Base-by-base conservation (phyloP, 176 grass and related monocot species). In the Musa itinerans region DNA sequence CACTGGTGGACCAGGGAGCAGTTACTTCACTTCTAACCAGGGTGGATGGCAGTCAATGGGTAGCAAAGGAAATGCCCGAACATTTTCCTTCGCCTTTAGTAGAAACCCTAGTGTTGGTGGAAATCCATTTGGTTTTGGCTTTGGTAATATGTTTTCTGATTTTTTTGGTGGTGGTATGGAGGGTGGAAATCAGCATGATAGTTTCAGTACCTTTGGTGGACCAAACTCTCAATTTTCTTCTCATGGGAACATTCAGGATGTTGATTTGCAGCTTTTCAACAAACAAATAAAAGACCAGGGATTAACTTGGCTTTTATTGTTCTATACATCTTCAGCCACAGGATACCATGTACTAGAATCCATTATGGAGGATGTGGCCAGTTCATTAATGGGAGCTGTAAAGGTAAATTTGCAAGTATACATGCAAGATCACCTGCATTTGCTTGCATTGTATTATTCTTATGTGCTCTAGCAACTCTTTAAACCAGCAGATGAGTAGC, bases 61-160 rank as follows among this genome's bases (percentile, higher is more conserved):
- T 73, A 80, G 84, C 51, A 81, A 89, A 59, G 90, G 82, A 73
- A 93, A 98, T 79, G 16, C 73, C 15, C 90, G 78, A 84, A 71
- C 87, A 19, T 98, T 89, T 81, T 91, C 94, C 24, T 98, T 98
- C 78, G 91, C 90, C 25, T 98, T 98, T 91, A 84, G 90, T 78
- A 84, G 84, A 17, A 80, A 87, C 50, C 72, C 58, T 76, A 79
- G 75, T 72, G 69, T 76, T n/a, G 78, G 84, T 29, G 86, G 88
- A 81, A 90, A 80, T 65, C 88, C 86, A 67, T 89, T 90, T 84
- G 84, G 82, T 34, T 89, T 87, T 57, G 80, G 85, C 86, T 17
- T 93, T 70, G 82, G 90, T 76, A 82, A 98, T 88, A 84, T 98
- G 53, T 98, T 98, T 76, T 89, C 90, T 11, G 90, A 91, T 54